phyloP scores from a whole-genome alignment of 2,329 filamentous ascomycete species.

The Talaromyces sp. region DNA sequence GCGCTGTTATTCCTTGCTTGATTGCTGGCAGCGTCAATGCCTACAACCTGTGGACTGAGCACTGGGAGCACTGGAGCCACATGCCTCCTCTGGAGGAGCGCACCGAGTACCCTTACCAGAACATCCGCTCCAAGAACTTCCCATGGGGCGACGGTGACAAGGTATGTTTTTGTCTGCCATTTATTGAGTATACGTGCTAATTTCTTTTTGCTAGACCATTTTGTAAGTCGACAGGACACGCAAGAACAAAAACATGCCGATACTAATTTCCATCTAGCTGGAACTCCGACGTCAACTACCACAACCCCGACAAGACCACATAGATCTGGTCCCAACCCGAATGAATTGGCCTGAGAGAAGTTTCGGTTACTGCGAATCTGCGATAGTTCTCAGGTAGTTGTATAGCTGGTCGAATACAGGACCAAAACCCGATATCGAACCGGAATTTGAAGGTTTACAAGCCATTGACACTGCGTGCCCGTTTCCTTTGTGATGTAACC shows the following conservation, averaged over 20 bases:
- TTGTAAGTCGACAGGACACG: constrained; percentile 50
- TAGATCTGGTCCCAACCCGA: constrained; percentile 21
- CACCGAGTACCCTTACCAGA: constrained; percentile 92
- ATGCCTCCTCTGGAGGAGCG: constrained; percentile 84
- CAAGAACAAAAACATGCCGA: not conserved
- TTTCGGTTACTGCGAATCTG: not conserved
- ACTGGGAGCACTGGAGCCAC: constrained; percentile 94
- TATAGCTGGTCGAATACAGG: not conserved
- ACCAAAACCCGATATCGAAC: not conserved
- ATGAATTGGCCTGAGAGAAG: not conserved
- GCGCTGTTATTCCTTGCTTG: constrained; percentile 69
- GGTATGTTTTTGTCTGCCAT: constrained; percentile 48
- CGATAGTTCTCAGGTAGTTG: not conserved
- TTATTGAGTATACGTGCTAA: constrained; percentile 1
- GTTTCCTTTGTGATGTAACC: constrained; percentile 14
- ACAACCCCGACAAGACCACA: constrained; percentile 76
- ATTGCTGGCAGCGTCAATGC: constrained; percentile 73
- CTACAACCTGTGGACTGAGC: constrained; percentile 86
- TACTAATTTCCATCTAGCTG: constrained; percentile 55
- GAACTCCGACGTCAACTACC: constrained; percentile 94
- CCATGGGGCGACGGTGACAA: constrained; percentile 95
- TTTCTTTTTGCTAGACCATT: constrained; percentile 47
- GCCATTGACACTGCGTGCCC: constrained; percentile 6
- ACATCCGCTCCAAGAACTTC: constrained; percentile 95
- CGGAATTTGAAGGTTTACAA: not conserved